phyloP scores from a whole-genome alignment of 768 basidiomycete genomes.

The Paxillus ammoniavirescens region DNA sequence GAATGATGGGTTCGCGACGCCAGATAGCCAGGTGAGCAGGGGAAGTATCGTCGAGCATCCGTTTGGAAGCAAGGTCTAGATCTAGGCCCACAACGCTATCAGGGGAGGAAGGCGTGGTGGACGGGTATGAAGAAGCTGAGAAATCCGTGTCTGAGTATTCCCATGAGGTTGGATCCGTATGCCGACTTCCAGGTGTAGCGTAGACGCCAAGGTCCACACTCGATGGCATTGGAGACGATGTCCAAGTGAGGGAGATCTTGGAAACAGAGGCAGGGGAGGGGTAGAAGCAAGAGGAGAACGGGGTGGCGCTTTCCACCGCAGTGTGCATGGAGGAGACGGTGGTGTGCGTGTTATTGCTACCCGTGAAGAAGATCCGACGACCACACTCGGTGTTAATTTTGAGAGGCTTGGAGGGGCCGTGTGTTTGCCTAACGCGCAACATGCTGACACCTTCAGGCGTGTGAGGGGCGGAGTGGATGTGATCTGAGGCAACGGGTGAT shows the following conservation, averaged over 20 bases:
- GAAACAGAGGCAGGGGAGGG: conserved; percentile 43
- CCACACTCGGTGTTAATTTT: conserved; percentile 57
- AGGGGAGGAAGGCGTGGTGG: conserved; percentile 39
- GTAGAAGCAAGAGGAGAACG: conserved; percentile 58
- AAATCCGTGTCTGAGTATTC: conserved; percentile 45
- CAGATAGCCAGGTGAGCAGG: conserved; percentile 31
- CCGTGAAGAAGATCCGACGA: conserved; percentile 35
- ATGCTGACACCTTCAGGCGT: conserved; percentile 56
- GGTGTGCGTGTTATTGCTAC: conserved; percentile 44
- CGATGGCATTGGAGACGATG: conserved; percentile 34
- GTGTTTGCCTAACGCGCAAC: conserved; percentile 36
- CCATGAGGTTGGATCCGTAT: conserved; percentile 52
- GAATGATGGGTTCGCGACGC: conserved; percentile 28
- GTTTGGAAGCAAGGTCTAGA: conserved; percentile 30
- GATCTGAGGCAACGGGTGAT: conserved; percentile 39
- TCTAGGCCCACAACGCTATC: conserved; percentile 33
- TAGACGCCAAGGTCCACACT: conserved; percentile 38
- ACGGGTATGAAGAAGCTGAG: conserved; percentile 46
- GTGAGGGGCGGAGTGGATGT: conserved; percentile 46
- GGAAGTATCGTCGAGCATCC: conserved; percentile 29
- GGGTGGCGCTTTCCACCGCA: conserved; percentile 61
- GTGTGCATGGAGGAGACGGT: conserved; percentile 71
- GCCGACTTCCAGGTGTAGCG: conserved; percentile 45
- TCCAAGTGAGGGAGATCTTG: conserved; percentile 34
- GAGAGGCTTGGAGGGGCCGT: conserved; percentile 42